Evolutionary conservation across 2,329 filamentous ascomycete species (phyloP), one percentile per base, ranked within the genome.

Genomic region (Fusarium coffeatum): DNA sequence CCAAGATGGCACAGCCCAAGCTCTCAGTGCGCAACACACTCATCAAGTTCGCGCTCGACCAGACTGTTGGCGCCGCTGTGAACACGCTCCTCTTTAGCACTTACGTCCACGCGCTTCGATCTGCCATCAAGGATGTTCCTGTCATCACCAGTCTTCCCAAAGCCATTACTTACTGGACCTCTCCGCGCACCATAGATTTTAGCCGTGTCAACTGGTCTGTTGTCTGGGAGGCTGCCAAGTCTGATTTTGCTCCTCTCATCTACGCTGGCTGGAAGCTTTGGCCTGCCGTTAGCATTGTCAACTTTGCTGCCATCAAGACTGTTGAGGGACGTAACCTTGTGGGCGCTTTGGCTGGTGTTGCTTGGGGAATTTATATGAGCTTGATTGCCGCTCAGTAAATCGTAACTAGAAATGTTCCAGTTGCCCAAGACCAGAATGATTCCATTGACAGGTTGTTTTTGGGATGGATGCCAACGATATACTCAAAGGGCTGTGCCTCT

Each of bases 331-430:
- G 92, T 40, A 90, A 92, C 53, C 80, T 94, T 34, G 86, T 94
- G 66, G 91, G 89, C n/a, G 88, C 89, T 70, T 78, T 91, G 53
- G 91, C 91, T 20, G 92, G 92, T 8, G 84, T 95, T 25, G 85
- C 83, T 16, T 95, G 92, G 92, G 90, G 90, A 0, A 84, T 94
- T 43, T 94, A 92, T 78, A 82, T 94, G 80, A 93, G 91, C 76
- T 80, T 94, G 74, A 79, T 88, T 68, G 85, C 85, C 20, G 76
- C 78, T 13, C 68, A 71, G 54, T 80, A 64, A 73, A 45, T 10
- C 9, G 7, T 9, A 8, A 25, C 11, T 11, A 8, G 27, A 16
- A 27, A 30, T 27, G n/a, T 13, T 20, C n/a, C 6, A 41, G 25
- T 8, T 15, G 13, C 9, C 13, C 22, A 13, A 50, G 20, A 25